A percentile compares a stretch with the other conserved stretches of the same genome.
These are phyloP conservation scores for Collybia nuda DNA, from an alignment of 768 basidiomycete species.

Conservation along the genomic window DNA sequence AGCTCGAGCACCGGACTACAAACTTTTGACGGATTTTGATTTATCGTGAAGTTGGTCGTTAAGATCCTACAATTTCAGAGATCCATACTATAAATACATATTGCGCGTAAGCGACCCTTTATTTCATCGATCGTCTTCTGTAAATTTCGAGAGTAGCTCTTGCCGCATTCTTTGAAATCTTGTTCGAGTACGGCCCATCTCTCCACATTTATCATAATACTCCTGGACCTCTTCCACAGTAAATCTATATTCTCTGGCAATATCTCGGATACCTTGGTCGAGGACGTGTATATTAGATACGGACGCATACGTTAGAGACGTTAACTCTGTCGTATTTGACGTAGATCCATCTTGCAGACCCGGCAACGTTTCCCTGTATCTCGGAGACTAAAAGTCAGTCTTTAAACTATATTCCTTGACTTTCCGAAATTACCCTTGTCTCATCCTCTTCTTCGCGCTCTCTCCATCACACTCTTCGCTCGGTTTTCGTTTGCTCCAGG, in stretches of 20 bases:
- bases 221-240: conserved; percentile 77
- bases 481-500: conserved; percentile 66
- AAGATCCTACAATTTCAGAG: not conserved
- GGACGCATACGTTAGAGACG: conserved; percentile 30
- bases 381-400: not conserved
- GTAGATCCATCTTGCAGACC: too few species aligned
- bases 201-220: conserved; percentile 72
- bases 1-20: conserved; percentile 66
- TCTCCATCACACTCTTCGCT: conserved; percentile 34
- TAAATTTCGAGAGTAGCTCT: conserved; percentile 36
- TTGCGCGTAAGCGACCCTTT: not conserved
- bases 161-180: conserved; percentile 73
- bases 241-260: conserved; percentile 70
- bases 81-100: not conserved
- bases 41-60: conserved; percentile 23
- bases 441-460: conserved; percentile 43
- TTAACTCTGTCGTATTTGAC: conserved; percentile 16
- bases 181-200: conserved; percentile 62
- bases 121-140: conserved; percentile 22
- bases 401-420: not conserved
- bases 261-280: conserved; percentile 62
- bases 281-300: conserved; percentile 58
- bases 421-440: conserved; percentile 32
- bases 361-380: too few species aligned
- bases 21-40: conserved; percentile 66